Evolutionary conservation across 257 asterid genomes (phyloP), one percentile per base, ranked within the genome.

Genomic region (Datura wrightii): DNA sequence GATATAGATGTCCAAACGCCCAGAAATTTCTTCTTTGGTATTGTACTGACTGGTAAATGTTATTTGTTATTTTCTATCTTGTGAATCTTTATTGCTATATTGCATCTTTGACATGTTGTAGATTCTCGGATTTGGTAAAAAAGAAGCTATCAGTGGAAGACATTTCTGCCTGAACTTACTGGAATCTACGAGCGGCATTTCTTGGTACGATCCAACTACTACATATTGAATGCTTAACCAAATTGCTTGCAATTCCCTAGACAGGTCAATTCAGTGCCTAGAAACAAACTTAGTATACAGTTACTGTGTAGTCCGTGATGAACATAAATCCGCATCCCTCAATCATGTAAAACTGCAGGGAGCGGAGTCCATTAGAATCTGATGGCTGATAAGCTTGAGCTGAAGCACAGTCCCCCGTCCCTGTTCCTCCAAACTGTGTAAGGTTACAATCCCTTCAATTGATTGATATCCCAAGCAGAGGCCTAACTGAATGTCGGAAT

Each of bases 381-480:
- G 39, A 44, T 0, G 15, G 79, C 53, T 69, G 53, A 69, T 14
- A 50, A 31, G 46, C 82, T 78, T 78, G 31, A 78, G 34, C 82
- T 34, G 48, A 78, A n/a, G 65, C 65, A 78, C 2, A 13, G 24
- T 50, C 48, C 16, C 42, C 31, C 58, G 18, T 78, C 62, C 60
- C 59, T 13, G 19, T 44, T 10, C 15, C 31, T 76, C 18, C 48
- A 78, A 52, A 78, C 65, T 31, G 65, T 5, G 9, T 63, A 78
- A 15, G 31, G 60, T 52, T 52, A 34, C 14, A 36, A 41, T 52
- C 63, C 65, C 34, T 78, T 31, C 63, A 78, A 52, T 7, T 52
- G 65, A 53, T 78, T 31, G 63, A 63, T 52, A 52, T 48, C 65
- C 42, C 63, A 78, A 78, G 34, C 34, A n/a, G 34, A 78, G 65